Evolutionary conservation across 2,329 filamentous ascomycete genomes (phyloP).

Genomic region (Fusarium armeniacum): DNA sequence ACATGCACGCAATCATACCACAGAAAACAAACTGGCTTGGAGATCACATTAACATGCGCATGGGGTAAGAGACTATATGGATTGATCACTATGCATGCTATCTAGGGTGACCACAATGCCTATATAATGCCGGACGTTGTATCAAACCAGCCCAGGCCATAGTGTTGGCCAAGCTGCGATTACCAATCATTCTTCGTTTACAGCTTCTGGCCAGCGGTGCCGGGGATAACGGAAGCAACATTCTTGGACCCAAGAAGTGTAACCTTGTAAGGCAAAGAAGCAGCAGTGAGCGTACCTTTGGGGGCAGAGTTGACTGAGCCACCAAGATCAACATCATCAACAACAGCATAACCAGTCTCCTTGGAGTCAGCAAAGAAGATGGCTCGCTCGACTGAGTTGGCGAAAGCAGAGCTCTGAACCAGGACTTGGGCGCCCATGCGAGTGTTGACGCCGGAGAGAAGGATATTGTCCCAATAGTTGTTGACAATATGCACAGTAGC

Average conservation of each 20-base stretch:
- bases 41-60: no score
- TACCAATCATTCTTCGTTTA: neutral
- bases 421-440: constrained; percentile 69
- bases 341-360: constrained; percentile 59
- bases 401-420: constrained; percentile 68
- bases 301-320: constrained; percentile 57
- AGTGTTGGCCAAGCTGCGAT: neutral
- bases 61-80: no score
- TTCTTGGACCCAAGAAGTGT: constrained; percentile 59
- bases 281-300: constrained; percentile 63
- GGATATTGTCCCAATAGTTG: constrained; percentile 63
- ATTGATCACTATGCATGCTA: no score
- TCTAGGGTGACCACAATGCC: no score
- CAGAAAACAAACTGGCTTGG: no score
- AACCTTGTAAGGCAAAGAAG: constrained; percentile 67
- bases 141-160: neutral
- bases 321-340: constrained; percentile 60
- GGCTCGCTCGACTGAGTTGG: constrained; percentile 54
- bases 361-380: constrained; percentile 59
- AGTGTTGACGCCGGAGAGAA: constrained; percentile 66
- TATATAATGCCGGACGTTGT: neutral
- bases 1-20: no score
- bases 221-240: constrained; percentile 60
- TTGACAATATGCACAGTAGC: constrained; percentile 74
- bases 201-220: constrained; percentile 57